Evolutionary conservation across 805 yeast genomes (phyloP), one percentile per base, ranked within the genome.

Genomic region (Wickerhamiella sergipiensis): DNA sequence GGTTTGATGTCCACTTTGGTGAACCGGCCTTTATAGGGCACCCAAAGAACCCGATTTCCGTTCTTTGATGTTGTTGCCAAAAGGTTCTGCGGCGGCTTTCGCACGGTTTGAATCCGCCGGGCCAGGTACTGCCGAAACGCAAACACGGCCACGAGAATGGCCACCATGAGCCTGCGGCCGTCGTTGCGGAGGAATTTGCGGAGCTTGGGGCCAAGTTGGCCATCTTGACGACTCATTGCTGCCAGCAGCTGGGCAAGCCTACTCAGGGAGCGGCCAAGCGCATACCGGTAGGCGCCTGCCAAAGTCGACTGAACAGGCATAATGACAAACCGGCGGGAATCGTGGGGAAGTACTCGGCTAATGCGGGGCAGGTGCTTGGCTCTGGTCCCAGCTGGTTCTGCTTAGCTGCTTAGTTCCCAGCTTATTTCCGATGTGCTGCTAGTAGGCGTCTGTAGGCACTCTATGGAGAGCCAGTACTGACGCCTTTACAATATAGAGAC

Each of bases 31-130:
- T 53, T 52, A 36, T 55, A 53, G 13, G 60, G 58, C 5, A 55
- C 57, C 57, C 57, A 52, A 10, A 55, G 43, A 36, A 50, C 52
- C 7, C 54, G 44, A 12, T 44, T 18, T 39, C 54, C 56, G 21
- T 45, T 47, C 6, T 45, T 18, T 6, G 26, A 6, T 9, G 43
- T 40, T 13, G 13, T 10, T 6, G 22, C 43, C 12, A 19, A 17
- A 17, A 18, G n/a, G 15, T 19, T 18, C 24, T 40, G 22, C 4
- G 43, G 43, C 43, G 43, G 43, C 9, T 40, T 40, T 2, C 24
- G 22, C 15, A 40, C 43, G 15, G 24, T 17, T 5, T 40, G 43
- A 15, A 21, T 18, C 15, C 22, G 15, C 18, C 24, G 15, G 12
- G 15, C 15, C 19, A 40, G 24, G 18, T 40, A 40, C 24, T 40